Evolutionary conservation across 257 asterid genomes (phyloP).

Genomic region (Nicotiana obtusifolia): DNA sequence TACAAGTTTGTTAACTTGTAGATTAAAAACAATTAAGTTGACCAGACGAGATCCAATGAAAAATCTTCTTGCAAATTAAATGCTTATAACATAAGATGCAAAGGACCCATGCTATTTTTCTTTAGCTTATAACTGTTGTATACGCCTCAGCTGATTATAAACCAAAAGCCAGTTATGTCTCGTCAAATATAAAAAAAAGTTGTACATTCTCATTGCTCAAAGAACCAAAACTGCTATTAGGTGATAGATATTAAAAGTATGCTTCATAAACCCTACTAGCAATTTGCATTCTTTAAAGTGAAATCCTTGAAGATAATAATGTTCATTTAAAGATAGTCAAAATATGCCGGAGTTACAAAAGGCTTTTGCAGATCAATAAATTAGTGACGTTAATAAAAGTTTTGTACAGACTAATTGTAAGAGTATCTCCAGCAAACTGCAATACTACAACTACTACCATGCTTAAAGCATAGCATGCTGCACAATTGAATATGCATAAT

Average conservation of each 20-base stretch:
- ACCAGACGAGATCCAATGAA: background rate
- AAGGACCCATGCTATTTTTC: background rate
- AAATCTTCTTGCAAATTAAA: background rate
- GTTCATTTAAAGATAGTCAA: background rate
- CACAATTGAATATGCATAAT: background rate
- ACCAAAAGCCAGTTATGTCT: background rate
- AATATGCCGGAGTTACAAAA: background rate
- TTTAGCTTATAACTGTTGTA: no score
- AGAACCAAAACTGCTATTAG: background rate
- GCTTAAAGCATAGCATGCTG: conserved; percentile 4
- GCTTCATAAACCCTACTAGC: background rate
- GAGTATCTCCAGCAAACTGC: background rate
- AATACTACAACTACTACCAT: conserved; percentile 5
- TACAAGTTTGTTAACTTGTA: no score
- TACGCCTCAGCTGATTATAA: background rate
- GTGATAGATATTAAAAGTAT: background rate
- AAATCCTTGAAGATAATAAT: conserved; percentile 8
- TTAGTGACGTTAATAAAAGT: background rate
- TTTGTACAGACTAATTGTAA: background rate
- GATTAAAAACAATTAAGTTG: background rate
- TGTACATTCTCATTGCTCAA: background rate
- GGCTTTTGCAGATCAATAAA: background rate
- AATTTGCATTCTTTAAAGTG: background rate
- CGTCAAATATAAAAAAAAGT: background rate
- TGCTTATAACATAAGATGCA: no score